A percentile compares a stretch with the other conserved stretches of the same genome.
These are phyloP conservation scores for Kodamaea anthophila DNA, from an alignment of 1,139 yeast species.

Conservation along the genomic window DNA sequence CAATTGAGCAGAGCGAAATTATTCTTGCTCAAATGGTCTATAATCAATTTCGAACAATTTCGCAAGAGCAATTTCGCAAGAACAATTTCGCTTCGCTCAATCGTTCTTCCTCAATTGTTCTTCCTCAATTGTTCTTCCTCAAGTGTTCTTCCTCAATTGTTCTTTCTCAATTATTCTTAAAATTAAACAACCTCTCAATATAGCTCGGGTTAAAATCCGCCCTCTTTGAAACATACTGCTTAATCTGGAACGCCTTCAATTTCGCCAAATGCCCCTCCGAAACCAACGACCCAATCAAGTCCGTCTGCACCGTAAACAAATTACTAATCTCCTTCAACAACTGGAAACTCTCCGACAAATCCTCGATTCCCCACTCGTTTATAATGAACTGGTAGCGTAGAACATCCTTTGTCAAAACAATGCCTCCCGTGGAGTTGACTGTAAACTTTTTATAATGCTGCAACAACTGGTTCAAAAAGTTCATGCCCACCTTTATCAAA, in stretches of 20 bases:
- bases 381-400: conserved; percentile 70
- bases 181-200: conserved; percentile 43
- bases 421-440: conserved; percentile 79
- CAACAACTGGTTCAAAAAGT: conserved; percentile 53
- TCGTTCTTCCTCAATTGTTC: no score
- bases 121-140: no score
- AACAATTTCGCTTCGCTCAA: no score
- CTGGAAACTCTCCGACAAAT: conserved; percentile 62
- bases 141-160: no score
- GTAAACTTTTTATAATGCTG: conserved; percentile 72
- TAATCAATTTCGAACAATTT: no score
- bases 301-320: conserved; percentile 69
- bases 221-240: conserved; percentile 67
- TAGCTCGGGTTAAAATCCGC: conserved; percentile 60
- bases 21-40: no score
- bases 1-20: no score
- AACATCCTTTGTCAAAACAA: conserved; percentile 77
- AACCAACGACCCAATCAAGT: conserved; percentile 67
- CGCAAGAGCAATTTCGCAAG: no score
- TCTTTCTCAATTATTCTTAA: no score
- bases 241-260: conserved; percentile 59
- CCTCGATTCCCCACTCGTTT: conserved; percentile 63
- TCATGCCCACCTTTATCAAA: conserved; percentile 54
- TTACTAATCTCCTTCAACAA: conserved; percentile 79
- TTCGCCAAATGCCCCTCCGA: conserved; percentile 75